phyloP scores from a whole-genome alignment of 495 filamentous ascomycete genomes.

The Parachaetomium inaequale region DNA sequence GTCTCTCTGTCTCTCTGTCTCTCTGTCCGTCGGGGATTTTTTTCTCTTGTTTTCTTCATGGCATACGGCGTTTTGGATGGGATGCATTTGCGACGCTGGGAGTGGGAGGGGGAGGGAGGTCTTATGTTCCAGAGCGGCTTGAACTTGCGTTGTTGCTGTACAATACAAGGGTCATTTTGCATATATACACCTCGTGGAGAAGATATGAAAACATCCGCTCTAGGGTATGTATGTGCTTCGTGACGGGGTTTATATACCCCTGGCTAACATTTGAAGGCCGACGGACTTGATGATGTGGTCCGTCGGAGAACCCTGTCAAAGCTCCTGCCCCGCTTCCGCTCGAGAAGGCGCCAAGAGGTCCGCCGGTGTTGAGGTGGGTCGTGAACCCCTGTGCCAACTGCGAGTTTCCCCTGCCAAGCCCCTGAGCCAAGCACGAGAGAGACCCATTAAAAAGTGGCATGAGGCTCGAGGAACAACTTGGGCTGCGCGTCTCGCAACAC shows the following conservation, averaged over 20 bases:
- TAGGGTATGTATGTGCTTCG: not conserved
- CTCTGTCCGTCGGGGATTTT: not conserved
- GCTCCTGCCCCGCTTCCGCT: not conserved
- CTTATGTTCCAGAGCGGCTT: constrained; percentile 9
- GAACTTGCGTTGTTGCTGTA: constrained; percentile 13
- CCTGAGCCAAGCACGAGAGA: not conserved
- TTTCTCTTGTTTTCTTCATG: constrained; percentile 6
- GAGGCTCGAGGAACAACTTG: not conserved
- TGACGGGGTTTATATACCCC: not conserved
- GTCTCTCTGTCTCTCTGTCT: not conserved
- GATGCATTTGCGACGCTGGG: constrained; percentile 11
- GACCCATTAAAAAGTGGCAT: constrained; percentile 16
- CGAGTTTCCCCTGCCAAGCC: not conserved
- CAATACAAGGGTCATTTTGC: constrained; percentile 18
- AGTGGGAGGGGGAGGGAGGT: too few species aligned
- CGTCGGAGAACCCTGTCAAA: not conserved
- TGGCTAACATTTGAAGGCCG: not conserved
- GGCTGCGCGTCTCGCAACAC: not conserved
- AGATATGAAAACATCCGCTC: not conserved
- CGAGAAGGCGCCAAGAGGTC: not conserved
- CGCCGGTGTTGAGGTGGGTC: not conserved
- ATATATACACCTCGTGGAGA: constrained; percentile 10
- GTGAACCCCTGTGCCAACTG: not conserved
- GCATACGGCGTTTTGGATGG: constrained; percentile 21
- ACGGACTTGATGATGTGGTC: not conserved